These are phyloP conservation scores for Aegilops umbellulata DNA, from an alignment of 176 grass and related monocot genomes.

Conservation along the genomic window DNA sequence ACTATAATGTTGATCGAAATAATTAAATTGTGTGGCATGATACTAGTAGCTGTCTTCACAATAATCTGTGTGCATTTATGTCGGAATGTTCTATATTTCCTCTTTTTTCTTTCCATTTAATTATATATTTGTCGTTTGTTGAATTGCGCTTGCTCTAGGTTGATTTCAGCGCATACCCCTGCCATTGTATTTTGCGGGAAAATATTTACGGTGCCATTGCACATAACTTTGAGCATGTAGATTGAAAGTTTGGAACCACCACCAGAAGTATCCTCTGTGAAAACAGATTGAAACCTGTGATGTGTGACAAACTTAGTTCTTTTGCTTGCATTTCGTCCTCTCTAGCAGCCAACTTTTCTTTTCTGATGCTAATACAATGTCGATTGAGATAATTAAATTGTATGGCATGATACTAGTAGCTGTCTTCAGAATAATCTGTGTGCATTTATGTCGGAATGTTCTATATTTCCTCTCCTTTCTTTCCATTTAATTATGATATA, in stretches of 20 bases:
- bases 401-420: neutral
- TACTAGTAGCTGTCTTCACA: neutral
- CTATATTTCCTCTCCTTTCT: neutral
- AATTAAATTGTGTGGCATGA: neutral
- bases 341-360: neutral
- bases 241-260: neutral
- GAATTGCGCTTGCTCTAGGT: too few relatives aligned
- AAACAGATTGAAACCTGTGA: neutral
- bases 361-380: neutral
- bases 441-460: neutral
- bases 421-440: neutral
- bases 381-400: neutral
- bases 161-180: too few relatives aligned
- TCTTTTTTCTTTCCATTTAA: neutral
- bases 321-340: neutral
- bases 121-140: neutral
- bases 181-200: too few relatives aligned
- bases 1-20: neutral
- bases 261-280: neutral
- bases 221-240: too few relatives aligned
- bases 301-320: neutral
- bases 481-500: neutral
- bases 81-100: neutral
- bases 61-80: neutral
- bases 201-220: too few relatives aligned